Conservation (phyloP, 208 protist species). For the Leishmania guyanensis region DNA sequence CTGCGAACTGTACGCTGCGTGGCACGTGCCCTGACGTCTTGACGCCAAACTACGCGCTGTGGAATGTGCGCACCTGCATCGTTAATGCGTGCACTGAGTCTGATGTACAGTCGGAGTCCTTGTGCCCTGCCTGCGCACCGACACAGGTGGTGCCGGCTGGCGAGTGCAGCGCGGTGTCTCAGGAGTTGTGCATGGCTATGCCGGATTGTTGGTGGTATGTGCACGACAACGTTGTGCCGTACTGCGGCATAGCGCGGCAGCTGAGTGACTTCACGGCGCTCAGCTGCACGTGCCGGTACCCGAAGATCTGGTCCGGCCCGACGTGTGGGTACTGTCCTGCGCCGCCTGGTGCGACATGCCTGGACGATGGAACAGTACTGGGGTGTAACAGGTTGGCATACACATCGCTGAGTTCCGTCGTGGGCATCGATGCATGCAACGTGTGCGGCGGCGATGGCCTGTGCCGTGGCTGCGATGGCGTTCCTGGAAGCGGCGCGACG, state of each 20-base stretch:
- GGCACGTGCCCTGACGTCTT: constrained; percentile 36
- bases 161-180: constrained; percentile 10
- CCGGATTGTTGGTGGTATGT: constrained; percentile 39
- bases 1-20: constrained; percentile 32
- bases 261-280: constrained; percentile 1
- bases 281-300: constrained; percentile 29
- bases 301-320: constrained; percentile 27
- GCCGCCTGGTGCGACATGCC: constrained; percentile 38
- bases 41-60: constrained; percentile 14
- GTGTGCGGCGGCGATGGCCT: constrained; percentile 53
- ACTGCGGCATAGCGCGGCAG: constrained; percentile 8
- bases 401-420: not conserved
- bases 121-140: constrained; percentile 28
- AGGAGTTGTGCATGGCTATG: constrained; percentile 17
- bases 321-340: constrained; percentile 35
- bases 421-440: constrained; percentile 40
- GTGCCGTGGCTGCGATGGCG: constrained; percentile 60
- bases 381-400: constrained; percentile 48
- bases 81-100: constrained; percentile 29
- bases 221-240: not conserved
- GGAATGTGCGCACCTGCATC: constrained; percentile 52
- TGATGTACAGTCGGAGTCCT: constrained; percentile 12
- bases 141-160: not conserved
- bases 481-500: constrained; percentile 33
- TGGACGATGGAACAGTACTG: constrained; percentile 11